A percentile compares a stretch with the other conserved stretches of the same genome.
phyloP scores from a whole-genome alignment of 2,329 filamentous ascomycete species.

The Colletotrichum eremochloae region DNA sequence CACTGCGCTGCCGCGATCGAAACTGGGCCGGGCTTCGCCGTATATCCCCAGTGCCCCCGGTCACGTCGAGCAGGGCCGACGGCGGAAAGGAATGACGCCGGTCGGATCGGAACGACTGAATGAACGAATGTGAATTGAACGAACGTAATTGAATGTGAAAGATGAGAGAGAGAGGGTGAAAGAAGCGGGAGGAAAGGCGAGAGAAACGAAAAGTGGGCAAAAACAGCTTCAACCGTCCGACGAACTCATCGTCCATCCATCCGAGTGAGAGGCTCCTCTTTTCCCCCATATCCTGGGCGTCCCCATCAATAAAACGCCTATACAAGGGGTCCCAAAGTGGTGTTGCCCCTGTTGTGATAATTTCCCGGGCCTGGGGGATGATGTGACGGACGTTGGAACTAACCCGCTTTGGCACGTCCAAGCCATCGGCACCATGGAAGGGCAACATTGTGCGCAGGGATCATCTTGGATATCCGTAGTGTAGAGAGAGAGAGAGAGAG shows the following conservation, averaged over 20 bases:
- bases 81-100: constrained; percentile 27
- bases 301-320: constrained; percentile 31
- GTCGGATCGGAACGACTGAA: constrained; percentile 3
- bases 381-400: constrained; percentile 37
- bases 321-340: constrained; percentile 31
- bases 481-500: neutral
- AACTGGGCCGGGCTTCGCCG: constrained; percentile 14
- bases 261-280: neutral
- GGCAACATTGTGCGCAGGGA: constrained; percentile 23
- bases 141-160: constrained; percentile 11
- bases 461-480: neutral
- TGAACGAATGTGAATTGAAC: neutral
- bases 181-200: neutral
- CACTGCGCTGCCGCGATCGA: constrained; percentile 17
- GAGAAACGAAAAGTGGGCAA: constrained; percentile 36
- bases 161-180: neutral
- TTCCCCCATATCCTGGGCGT: constrained; percentile 3
- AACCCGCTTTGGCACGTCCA: constrained; percentile 41
- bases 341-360: constrained; percentile 41
- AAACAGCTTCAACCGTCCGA: constrained; percentile 16
- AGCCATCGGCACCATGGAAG: constrained; percentile 37
- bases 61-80: neutral
- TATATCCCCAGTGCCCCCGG: neutral
- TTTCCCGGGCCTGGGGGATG: constrained; percentile 36
- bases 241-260: constrained; percentile 36